Evolutionary conservation across 2,329 filamentous ascomycete genomes (phyloP).

Genomic region (Pseudogymnoascus pannorum): DNA sequence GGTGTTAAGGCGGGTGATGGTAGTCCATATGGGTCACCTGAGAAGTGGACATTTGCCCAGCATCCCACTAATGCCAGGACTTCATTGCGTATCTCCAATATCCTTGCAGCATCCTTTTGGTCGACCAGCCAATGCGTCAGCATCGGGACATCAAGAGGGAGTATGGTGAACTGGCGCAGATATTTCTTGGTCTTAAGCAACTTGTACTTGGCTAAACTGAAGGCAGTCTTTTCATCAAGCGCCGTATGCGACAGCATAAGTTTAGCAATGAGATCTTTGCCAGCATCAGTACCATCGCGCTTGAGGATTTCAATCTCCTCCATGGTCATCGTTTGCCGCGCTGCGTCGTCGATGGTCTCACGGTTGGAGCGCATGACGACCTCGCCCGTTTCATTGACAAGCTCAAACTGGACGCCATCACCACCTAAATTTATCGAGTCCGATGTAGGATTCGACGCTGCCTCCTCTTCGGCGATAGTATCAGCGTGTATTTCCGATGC

Average conservation of each 20-base stretch:
- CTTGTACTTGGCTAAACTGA: conserved; percentile 93
- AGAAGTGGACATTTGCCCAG: conserved; percentile 82
- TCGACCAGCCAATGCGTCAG: conserved; percentile 71
- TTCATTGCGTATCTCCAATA: conserved; percentile 83
- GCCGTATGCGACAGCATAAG: conserved; percentile 83
- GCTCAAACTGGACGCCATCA: conserved; percentile 38
- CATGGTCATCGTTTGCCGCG: conserved; percentile 67
- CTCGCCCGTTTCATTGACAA: conserved; percentile 40
- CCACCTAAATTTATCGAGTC: conserved; percentile 36
- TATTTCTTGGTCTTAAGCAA: conserved; percentile 92
- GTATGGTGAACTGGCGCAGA: conserved; percentile 74
- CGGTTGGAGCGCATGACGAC: conserved; percentile 49
- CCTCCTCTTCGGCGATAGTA: conserved; percentile 49
- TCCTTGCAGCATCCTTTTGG: conserved; percentile 71
- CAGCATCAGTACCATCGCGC: conserved; percentile 65
- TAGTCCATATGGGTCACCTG: conserved; percentile 24
- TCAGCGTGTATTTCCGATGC: conserved; percentile 79
- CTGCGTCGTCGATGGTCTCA: conserved; percentile 52
- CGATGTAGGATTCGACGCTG: conserved; percentile 35
- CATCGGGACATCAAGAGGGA: conserved; percentile 73
- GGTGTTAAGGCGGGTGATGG: neutral
- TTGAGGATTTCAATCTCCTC: conserved; percentile 67
- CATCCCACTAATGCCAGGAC: conserved; percentile 72
- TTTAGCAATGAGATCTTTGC: conserved; percentile 86
- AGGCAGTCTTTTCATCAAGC: conserved; percentile 88